phyloP scores from a whole-genome alignment of 331 rosid species.

The Rosa hybrid region DNA sequence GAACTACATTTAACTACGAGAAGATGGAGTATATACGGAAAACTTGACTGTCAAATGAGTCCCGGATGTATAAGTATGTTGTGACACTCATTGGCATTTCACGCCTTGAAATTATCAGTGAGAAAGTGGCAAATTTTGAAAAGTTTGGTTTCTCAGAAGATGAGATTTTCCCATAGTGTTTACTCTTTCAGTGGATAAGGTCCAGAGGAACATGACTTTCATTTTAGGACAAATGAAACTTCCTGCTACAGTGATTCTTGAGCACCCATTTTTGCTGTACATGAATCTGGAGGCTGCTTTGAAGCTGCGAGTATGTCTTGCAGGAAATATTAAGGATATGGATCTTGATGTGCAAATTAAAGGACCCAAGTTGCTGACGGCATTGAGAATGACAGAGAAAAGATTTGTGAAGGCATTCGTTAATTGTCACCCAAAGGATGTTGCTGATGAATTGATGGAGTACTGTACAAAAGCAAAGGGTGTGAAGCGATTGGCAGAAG shows the following conservation, averaged over 20 bases:
- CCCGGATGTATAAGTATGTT: constrained; percentile 70
- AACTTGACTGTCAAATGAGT: constrained; percentile 49
- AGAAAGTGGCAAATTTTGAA: constrained; percentile 48
- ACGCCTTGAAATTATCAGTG: constrained; percentile 60
- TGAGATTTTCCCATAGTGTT: constrained; percentile 53
- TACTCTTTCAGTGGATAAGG: constrained; percentile 76
- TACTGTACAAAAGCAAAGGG: constrained; percentile 57
- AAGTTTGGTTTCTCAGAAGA: constrained; percentile 66
- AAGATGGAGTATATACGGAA: constrained; percentile 62
- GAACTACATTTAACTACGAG: constrained; percentile 68
- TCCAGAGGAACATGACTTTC: constrained; percentile 87
- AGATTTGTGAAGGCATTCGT: constrained; percentile 55
- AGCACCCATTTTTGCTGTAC: constrained; percentile 54
- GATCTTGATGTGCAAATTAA: constrained; percentile 30
- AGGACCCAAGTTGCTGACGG: constrained; percentile 30
- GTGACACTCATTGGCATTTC: constrained; percentile 72
- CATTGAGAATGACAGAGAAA: constrained; percentile 75
- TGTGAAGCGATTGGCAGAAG: constrained; percentile 63
- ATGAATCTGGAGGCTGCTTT: constrained; percentile 59
- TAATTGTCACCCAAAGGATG: constrained; percentile 48
- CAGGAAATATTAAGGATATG: constrained; percentile 56
- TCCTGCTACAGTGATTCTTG: constrained; percentile 47
- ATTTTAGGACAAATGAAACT: constrained; percentile 61
- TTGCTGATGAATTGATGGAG: constrained; percentile 55
- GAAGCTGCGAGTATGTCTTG: constrained; percentile 64